Conservation (phyloP, 1,284 basidiomycete genomes). For the Exobasidium cylindrosporum region DNA sequence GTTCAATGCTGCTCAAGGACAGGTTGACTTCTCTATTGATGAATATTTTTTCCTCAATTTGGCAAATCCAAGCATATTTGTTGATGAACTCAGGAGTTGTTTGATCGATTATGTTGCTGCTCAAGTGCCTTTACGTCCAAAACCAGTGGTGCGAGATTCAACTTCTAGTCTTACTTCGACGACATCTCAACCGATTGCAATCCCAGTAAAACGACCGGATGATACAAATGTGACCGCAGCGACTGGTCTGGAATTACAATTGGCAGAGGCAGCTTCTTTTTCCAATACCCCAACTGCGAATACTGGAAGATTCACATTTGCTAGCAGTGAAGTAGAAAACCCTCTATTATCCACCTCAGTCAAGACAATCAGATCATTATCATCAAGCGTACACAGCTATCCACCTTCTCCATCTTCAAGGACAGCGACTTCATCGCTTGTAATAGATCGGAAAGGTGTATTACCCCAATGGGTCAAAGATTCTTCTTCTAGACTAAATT, state of each 20-base stretch:
- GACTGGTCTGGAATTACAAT: not conserved
- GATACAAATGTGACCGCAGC: not conserved
- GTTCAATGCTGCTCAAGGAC: constrained; percentile 23
- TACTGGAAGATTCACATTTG: not conserved
- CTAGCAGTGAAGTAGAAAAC: not conserved
- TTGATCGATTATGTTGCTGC: not conserved
- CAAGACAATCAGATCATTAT: not conserved
- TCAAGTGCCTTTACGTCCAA: not conserved
- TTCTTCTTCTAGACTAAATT: not conserved
- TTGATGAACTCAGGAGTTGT: not conserved
- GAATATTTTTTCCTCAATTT: constrained; percentile 46
- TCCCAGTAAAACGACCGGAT: not conserved
- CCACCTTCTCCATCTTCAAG: not conserved
- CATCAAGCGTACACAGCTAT: not conserved
- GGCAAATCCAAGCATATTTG: constrained; percentile 24
- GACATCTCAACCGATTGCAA: not conserved
- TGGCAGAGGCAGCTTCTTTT: constrained; percentile 1
- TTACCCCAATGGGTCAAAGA: not conserved
- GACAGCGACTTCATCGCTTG: not conserved
- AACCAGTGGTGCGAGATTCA: constrained; percentile 2
- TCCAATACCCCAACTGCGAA: not conserved
- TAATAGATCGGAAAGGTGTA: not conserved
- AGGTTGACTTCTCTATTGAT: constrained; percentile 38
- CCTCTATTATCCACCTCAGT: not conserved
- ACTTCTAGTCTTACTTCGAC: not conserved